phyloP scores from a whole-genome alignment of 2,329 filamentous ascomycete species.

The Chalaropsis ovoidea region DNA sequence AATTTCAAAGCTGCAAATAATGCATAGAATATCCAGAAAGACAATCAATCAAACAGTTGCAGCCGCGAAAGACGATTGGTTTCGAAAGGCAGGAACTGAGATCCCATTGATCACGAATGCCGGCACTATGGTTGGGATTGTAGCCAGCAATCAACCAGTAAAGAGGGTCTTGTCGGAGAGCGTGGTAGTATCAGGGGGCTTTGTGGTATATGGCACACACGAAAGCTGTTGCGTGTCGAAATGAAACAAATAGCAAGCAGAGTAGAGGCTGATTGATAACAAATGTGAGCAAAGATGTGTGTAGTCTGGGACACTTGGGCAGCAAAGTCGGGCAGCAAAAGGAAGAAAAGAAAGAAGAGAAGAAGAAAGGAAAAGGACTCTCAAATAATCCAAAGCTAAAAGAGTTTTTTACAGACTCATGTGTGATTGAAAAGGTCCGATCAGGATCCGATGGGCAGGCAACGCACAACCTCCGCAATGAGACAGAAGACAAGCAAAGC shows the following conservation, averaged over 20 bases:
- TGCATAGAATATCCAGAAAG: not conserved
- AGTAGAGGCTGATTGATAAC: conserved; percentile 21
- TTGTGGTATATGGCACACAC: not conserved
- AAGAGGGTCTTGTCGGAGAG: not conserved
- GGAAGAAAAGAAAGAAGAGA: not conserved
- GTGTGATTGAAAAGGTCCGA: conserved; percentile 11
- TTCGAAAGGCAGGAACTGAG: conserved; percentile 20
- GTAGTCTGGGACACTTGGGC: not conserved
- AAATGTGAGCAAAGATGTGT: not conserved
- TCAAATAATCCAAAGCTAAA: not conserved
- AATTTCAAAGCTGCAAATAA: not conserved
- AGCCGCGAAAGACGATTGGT: conserved; percentile 22
- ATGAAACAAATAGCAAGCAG: not conserved
- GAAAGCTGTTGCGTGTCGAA: not conserved
- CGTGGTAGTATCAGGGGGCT: not conserved
- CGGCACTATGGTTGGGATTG: not conserved
- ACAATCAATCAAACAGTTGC: conserved; percentile 25
- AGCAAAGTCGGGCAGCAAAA: not conserved
- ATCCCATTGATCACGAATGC: conserved; percentile 23
- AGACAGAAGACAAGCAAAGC: conserved; percentile 10
- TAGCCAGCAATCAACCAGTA: not conserved
- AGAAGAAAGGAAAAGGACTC: not conserved
- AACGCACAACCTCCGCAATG: not conserved
- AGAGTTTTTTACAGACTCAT: not conserved
- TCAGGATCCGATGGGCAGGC: conserved; percentile 19